Conservation (phyloP, 257 asterid species). For the Cinchona pubescens region DNA sequence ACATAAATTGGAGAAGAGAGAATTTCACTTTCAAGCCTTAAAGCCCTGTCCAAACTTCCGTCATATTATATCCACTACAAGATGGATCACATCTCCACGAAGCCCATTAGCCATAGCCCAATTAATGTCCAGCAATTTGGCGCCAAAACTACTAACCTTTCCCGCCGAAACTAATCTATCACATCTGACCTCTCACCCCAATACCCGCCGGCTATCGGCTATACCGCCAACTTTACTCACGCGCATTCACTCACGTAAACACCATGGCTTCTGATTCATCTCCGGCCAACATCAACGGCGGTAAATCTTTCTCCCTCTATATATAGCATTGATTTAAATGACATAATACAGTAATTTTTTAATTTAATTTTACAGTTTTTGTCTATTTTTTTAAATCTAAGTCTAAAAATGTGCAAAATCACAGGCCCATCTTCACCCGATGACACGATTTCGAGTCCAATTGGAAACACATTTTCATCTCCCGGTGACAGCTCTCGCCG, state of each 20-base stretch:
- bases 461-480: slow-evolving; percentile 74
- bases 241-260: not conserved
- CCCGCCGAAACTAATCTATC: slow-evolving; percentile 33
- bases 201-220: not conserved
- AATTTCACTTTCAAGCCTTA: no score
- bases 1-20: no score
- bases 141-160: slow-evolving; percentile 22
- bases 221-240: slow-evolving; percentile 1
- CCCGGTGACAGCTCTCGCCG: slow-evolving; percentile 58
- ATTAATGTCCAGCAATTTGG: slow-evolving; percentile 14
- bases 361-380: no score
- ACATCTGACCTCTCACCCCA: slow-evolving; percentile 9
- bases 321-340: not conserved
- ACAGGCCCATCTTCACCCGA: slow-evolving; percentile 78
- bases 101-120: slow-evolving; percentile 17
- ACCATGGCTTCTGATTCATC: slow-evolving; percentile 83
- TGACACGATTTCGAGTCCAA: slow-evolving; percentile 66
- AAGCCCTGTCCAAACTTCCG: not conserved
- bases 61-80: no score
- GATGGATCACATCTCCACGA: not conserved
- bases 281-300: slow-evolving; percentile 43
- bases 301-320: slow-evolving; percentile 29
- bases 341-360: not conserved
- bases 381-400: no score
- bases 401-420: slow-evolving; percentile 1